Conservation (phyloP, 2,329 filamentous ascomycete genomes). For the Colletotrichum aenigma region DNA sequence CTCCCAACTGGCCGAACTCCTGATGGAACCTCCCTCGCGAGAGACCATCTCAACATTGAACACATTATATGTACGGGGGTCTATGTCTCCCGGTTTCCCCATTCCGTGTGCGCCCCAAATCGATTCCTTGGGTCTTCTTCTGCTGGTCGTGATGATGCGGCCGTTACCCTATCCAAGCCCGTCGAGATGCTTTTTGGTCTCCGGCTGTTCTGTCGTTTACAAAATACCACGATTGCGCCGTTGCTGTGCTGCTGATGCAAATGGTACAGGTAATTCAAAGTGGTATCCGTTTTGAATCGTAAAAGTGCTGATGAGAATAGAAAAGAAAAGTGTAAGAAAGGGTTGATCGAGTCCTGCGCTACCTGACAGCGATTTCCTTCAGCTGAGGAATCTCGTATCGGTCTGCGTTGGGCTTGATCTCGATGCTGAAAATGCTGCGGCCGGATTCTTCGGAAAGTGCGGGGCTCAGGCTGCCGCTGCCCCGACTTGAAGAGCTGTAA, state of each 20-base stretch:
- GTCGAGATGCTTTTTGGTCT: background rate
- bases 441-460: constrained; percentile 46
- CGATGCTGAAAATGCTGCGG: constrained; percentile 28
- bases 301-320: constrained; percentile 16
- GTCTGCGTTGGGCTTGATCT: constrained; percentile 42
- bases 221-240: constrained; percentile 21
- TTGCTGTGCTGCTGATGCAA: constrained; percentile 26
- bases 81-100: constrained; percentile 9
- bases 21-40: background rate
- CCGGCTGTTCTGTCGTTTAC: constrained; percentile 15
- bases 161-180: constrained; percentile 14
- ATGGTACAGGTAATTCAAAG: constrained; percentile 18
- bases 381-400: constrained; percentile 37
- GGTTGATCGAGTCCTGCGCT: constrained; percentile 18
- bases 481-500: constrained; percentile 49
- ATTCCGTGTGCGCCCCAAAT: background rate
- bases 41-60: constrained; percentile 2
- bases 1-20: constrained; percentile 9
- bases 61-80: constrained; percentile 20
- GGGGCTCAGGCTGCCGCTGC: constrained; percentile 47
- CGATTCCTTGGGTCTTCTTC: constrained; percentile 10
- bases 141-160: constrained; percentile 13
- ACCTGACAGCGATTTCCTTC: constrained; percentile 48
- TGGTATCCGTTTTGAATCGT: constrained; percentile 16
- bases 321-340: constrained; percentile 1